phyloP scores from a whole-genome alignment of 345 rosid species.

The Brassica cretica region DNA sequence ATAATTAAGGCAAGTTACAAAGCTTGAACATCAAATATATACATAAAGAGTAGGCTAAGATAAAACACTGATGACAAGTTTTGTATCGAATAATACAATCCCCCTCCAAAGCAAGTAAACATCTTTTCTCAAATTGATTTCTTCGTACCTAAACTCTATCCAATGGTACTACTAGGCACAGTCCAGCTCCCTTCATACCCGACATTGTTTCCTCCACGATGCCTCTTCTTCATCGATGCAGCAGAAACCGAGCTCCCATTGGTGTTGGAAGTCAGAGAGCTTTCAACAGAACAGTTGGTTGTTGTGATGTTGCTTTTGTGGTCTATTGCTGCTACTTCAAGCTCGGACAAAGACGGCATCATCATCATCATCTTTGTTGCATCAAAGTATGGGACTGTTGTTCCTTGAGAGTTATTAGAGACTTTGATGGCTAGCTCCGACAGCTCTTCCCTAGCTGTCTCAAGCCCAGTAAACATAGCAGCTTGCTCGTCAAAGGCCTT shows the following conservation, averaged over 20 bases:
- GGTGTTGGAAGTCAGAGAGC: conserved; percentile 69
- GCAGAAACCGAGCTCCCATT: conserved; percentile 60
- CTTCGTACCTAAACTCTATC: conserved; percentile 31
- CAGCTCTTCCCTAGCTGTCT: conserved; percentile 86
- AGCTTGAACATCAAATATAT: conserved; percentile 33
- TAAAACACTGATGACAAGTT: conserved; percentile 14
- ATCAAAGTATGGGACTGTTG: conserved; percentile 39
- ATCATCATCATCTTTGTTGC: conserved; percentile 52
- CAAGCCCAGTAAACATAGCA: conserved; percentile 66
- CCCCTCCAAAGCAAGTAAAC: conserved; percentile 24
- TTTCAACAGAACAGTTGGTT: conserved; percentile 71
- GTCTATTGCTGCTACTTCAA: conserved; percentile 68
- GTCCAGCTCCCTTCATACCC: conserved; percentile 72
- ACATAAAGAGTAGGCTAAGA: conserved; percentile 15
- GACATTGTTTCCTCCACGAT: conserved; percentile 54
- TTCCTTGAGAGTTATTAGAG: conserved; percentile 41
- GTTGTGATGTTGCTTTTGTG: conserved; percentile 48
- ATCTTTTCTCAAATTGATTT: neutral
- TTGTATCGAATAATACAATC: conserved; percentile 27
- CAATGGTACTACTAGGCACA: conserved; percentile 51
- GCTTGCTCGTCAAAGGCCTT: conserved; percentile 80
- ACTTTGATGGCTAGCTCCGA: conserved; percentile 85
- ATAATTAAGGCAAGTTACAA: neutral
- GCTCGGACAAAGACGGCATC: conserved; percentile 66
- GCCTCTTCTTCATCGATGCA: conserved; percentile 62